Evolutionary conservation across 129 eudicot genomes (phyloP).

Genomic region (Ambrosia artemisiifolia): DNA sequence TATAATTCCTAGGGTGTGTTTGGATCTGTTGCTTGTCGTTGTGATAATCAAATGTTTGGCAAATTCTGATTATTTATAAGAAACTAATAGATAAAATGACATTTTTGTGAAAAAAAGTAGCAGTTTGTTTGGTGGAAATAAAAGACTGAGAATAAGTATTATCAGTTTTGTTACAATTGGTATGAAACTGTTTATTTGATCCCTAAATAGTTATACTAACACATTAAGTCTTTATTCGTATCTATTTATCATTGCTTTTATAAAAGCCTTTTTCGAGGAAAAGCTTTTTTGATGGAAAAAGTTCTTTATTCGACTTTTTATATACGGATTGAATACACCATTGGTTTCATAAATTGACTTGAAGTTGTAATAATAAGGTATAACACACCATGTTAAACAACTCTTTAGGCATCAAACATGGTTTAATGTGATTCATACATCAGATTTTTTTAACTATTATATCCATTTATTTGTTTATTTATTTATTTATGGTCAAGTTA

Average conservation of each 20-base stretch:
- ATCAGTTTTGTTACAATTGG: background rate
- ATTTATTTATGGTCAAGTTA: too few relatives aligned
- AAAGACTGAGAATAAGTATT: background rate
- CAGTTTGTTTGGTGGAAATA: background rate
- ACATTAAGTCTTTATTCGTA: background rate
- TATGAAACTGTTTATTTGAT: background rate
- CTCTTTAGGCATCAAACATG: background rate
- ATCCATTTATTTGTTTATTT: too few relatives aligned
- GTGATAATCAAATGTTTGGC: background rate
- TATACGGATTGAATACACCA: background rate
- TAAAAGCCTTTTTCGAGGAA: too few relatives aligned
- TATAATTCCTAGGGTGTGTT: background rate
- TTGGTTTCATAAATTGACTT: background rate
- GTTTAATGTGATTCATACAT: background rate
- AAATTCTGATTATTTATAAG: slow-evolving; percentile 3
- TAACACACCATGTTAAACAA: background rate
- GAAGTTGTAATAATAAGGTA: background rate
- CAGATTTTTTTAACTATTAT: background rate
- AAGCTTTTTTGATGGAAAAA: background rate
- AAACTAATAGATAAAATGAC: background rate
- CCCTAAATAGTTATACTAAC: background rate
- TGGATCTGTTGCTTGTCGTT: background rate
- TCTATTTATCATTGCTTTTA: background rate
- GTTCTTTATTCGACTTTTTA: background rate
- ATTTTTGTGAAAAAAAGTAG: background rate